Conservation (phyloP, 371 early-diverging fungal species). For the Apophysomyces sp. region DNA sequence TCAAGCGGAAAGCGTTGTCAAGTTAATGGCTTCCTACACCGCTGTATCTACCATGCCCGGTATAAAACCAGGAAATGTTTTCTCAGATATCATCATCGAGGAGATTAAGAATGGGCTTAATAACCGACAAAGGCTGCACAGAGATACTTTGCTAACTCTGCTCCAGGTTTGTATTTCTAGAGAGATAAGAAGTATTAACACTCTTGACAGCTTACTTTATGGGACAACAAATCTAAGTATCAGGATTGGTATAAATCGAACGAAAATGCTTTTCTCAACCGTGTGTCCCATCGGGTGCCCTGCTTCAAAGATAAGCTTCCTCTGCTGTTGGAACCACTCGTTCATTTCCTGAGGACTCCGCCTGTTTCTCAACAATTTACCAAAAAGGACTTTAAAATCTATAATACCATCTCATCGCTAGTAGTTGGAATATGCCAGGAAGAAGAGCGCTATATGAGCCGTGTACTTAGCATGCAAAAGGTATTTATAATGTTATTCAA, state of each 20-base stretch:
- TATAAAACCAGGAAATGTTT: conserved; percentile 28
- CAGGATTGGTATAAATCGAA: conserved; percentile 37
- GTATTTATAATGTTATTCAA: conserved; percentile 11
- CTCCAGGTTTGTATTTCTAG: conserved; percentile 28
- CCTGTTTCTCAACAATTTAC: conserved; percentile 41
- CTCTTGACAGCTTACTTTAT: conserved; percentile 31
- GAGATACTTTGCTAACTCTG: conserved; percentile 41
- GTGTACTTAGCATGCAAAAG: conserved; percentile 37
- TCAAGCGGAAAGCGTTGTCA: conserved; percentile 34
- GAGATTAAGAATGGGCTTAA: conserved; percentile 33
- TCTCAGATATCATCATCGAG: conserved; percentile 45
- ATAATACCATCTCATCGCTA: conserved; percentile 34
- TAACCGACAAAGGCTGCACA: conserved; percentile 23
- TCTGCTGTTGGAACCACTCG: conserved; percentile 28
- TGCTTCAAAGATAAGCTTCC: conserved; percentile 37
- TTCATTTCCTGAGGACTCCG: conserved; percentile 34
- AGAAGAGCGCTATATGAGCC: conserved; percentile 23
- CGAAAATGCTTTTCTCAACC: conserved; percentile 25
- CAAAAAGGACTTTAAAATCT: conserved; percentile 48
- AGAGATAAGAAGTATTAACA: background rate
- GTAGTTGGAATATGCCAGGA: conserved; percentile 33
- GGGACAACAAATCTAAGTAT: conserved; percentile 34
- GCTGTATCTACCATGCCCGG: conserved; percentile 30
- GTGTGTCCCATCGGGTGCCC: conserved; percentile 5
- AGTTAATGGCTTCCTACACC: conserved; percentile 41